Percentiles rank a stretch among this genome's conserved stretches.
phyloP scores from a whole-genome alignment of 208 protist genomes.

The Trypanosoma theileri region DNA sequence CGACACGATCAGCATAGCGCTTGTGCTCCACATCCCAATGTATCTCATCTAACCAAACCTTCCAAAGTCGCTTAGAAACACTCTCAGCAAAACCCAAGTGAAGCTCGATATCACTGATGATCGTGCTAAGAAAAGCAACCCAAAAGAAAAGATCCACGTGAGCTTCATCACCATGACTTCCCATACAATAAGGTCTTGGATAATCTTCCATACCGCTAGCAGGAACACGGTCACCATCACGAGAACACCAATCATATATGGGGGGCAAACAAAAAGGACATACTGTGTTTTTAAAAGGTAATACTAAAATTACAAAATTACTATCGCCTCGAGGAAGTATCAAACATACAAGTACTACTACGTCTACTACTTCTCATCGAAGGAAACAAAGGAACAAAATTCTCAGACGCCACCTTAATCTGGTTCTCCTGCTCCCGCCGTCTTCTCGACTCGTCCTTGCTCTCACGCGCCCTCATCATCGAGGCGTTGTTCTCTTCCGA shows the following conservation, averaged over 20 bases:
- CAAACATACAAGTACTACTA: too few relatives aligned
- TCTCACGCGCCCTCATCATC: background rate
- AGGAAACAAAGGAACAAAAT: too few relatives aligned
- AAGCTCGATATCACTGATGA: constrained; percentile 64
- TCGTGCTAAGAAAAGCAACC: constrained; percentile 65
- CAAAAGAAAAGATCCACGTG: constrained; percentile 85
- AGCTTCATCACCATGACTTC: constrained; percentile 54
- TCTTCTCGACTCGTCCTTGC: background rate
- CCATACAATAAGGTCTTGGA: constrained; percentile 53
- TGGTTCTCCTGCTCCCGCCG: background rate
- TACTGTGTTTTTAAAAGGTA: too few relatives aligned
- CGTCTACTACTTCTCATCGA: too few relatives aligned
- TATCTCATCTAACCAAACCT: constrained; percentile 55
- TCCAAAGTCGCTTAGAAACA: constrained; percentile 64
- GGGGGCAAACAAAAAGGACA: background rate
- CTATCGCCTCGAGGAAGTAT: too few relatives aligned
- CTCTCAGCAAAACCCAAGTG: constrained; percentile 48
- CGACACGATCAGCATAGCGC: constrained; percentile 71
- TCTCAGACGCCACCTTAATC: background rate
- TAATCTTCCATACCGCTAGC: constrained; percentile 88
- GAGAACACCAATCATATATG: constrained; percentile 79
- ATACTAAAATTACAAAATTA: too few relatives aligned
- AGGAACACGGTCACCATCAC: constrained; percentile 44
- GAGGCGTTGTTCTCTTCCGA: too few relatives aligned
- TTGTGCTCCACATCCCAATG: constrained; percentile 66